Evolutionary conservation across 768 basidiomycete species (phyloP).

Genomic region (Hypsizygus marmoreus): DNA sequence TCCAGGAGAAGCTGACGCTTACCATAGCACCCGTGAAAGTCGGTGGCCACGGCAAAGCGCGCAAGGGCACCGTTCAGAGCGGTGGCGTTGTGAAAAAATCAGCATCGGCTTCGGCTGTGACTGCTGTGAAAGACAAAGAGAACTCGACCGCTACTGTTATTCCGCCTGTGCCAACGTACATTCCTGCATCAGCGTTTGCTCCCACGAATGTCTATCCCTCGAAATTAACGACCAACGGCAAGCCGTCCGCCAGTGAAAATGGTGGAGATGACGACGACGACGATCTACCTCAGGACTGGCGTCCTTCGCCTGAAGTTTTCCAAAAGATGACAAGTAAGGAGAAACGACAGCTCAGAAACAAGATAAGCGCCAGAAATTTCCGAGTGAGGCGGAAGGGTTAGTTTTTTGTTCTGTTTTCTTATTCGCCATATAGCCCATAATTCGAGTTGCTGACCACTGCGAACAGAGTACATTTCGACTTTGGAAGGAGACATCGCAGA

Average conservation of each 20-base stretch:
- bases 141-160: constrained; percentile 24
- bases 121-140: constrained; percentile 35
- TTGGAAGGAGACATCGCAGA: constrained; percentile 94
- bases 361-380: constrained; percentile 95
- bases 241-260: constrained; percentile 17
- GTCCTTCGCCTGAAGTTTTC: constrained; percentile 90
- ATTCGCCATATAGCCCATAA: too few relatives aligned
- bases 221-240: constrained; percentile 5
- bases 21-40: constrained; percentile 56
- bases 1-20: constrained; percentile 41
- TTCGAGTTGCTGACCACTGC: constrained; percentile 12
- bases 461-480: constrained; percentile 87
- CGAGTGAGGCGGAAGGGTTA: constrained; percentile 90
- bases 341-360: constrained; percentile 94
- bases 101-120: constrained; percentile 23
- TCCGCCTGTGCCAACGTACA: constrained; percentile 16
- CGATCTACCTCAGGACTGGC: constrained; percentile 75
- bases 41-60: constrained; percentile 60
- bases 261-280: constrained; percentile 48
- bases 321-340: constrained; percentile 95
- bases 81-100: constrained; percentile 74
- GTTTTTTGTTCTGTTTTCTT: constrained; percentile 20
- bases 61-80: constrained; percentile 69
- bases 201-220: constrained; percentile 19
- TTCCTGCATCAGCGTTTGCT: constrained; percentile 14